phyloP scores from a whole-genome alignment of 208 protist genomes.

The Leishmania gerbilli region DNA sequence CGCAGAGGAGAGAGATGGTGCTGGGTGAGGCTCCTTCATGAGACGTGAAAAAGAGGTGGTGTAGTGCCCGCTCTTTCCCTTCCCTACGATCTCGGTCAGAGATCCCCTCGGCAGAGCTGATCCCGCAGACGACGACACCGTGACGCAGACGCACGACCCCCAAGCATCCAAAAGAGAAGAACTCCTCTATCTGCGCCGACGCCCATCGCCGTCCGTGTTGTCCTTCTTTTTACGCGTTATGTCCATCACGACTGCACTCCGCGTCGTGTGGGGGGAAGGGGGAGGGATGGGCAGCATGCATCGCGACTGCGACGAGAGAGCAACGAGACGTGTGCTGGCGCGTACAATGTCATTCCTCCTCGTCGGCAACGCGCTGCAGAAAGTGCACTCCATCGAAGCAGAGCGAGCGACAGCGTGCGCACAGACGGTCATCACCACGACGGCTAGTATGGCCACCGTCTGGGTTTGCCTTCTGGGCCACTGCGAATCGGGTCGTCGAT shows the following conservation, averaged over 20 bases:
- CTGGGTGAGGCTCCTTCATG: neutral
- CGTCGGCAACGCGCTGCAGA: neutral
- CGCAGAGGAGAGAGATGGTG: too few species aligned
- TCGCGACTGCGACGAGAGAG: neutral
- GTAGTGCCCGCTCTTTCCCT: neutral
- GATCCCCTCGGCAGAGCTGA: neutral
- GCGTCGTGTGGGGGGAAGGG: neutral
- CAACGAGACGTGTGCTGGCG: neutral
- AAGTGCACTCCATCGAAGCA: neutral
- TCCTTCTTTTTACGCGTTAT: neutral
- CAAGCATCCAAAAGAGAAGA: neutral
- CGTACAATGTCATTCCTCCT: neutral
- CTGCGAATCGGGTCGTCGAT: slow-evolving; percentile 32
- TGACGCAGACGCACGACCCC: neutral
- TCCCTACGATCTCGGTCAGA: neutral
- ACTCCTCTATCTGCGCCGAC: neutral
- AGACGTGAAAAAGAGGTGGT: neutral
- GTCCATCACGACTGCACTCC: neutral
- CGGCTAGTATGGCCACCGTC: neutral
- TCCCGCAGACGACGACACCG: neutral
- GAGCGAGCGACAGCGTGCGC: neutral
- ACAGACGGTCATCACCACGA: neutral
- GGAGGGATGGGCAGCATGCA: neutral
- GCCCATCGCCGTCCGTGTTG: neutral
- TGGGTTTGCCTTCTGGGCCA: slow-evolving; percentile 14